These are phyloP conservation scores for Geranium rotundifolium DNA, from an alignment of 345 rosid species.

Conservation along the genomic window DNA sequence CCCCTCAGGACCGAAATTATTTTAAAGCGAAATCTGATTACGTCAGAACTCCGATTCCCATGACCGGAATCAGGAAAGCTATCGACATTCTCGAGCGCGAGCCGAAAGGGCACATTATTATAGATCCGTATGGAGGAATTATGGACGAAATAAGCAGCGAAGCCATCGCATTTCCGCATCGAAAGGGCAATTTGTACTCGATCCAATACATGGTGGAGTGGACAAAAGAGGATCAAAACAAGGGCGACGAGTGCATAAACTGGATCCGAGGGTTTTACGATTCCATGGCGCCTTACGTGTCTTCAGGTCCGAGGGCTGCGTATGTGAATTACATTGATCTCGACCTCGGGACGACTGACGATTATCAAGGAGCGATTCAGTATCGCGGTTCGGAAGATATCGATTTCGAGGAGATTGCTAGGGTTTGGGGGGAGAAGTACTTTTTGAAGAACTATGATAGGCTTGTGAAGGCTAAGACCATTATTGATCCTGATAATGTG, in stretches of 20 bases:
- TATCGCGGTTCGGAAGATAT: not conserved
- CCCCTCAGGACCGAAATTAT: constrained; percentile 19
- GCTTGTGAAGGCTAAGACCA: constrained; percentile 32
- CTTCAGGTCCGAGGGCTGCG: constrained; percentile 41
- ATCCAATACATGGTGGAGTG: constrained; percentile 43
- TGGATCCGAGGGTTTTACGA: constrained; percentile 31
- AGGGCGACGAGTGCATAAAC: constrained; percentile 7
- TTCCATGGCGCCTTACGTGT: constrained; percentile 36
- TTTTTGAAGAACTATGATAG: constrained; percentile 35
- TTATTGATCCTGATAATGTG: constrained; percentile 36
- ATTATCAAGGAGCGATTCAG: constrained; percentile 4
- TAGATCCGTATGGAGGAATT: constrained; percentile 49
- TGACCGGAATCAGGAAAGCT: constrained; percentile 17
- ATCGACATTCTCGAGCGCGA: constrained; percentile 17
- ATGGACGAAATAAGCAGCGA: constrained; percentile 33
- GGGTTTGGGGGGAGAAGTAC: constrained; percentile 40
- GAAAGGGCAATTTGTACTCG: constrained; percentile 34
- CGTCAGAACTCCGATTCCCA: constrained; percentile 25
- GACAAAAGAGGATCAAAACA: constrained; percentile 24
- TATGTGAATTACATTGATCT: constrained; percentile 48
- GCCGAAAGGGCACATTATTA: constrained; percentile 26
- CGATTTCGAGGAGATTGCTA: constrained; percentile 27
- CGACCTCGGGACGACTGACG: constrained; percentile 28
- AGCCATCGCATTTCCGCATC: constrained; percentile 45
- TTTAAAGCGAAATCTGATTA: constrained; percentile 52